Base-by-base conservation (phyloP, 139 green algal genomes). In the Marvania coccoides region DNA sequence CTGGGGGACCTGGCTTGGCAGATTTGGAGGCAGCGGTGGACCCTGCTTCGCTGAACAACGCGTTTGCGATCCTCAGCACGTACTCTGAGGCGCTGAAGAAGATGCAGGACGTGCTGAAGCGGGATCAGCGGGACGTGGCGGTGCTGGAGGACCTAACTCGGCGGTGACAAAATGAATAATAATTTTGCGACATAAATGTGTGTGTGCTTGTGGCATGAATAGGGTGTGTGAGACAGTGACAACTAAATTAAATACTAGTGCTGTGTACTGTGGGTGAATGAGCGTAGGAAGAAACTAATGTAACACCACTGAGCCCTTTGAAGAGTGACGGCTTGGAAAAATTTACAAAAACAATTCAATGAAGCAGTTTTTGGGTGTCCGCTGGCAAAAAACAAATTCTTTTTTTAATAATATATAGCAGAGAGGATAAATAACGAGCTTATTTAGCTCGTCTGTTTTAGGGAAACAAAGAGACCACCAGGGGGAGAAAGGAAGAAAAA, bases 61-160 rank as follows among this genome's bases (percentile, higher is more conserved):
- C 73, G 28, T 80, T 78, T 46, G 33, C 29, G 45, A 61, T 75
- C 23, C 47, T 74, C 2, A 45, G 6, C 0, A 42, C 72, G 40
- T 78, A 69, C n/a, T 61, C 40, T 19, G 54, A 74, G 40, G 69
- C 69, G 2, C 31, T 78, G 35, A 42, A 29, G 24, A 80, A 73
- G 45, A 45, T 74, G 33, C 30, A 56, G 24, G 65, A 68, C 3
- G 75, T 78, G 39, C 28, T 76, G 42, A 34, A 46, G 51, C 34
- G 55, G 39, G 57, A 72, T 13, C 42, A 60, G 15, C 54, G 75
- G 24, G 70, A 77, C 24, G 40, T 81, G 45, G 64, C 70, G n/a
- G 59, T 81, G 2, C 55, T 81, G 24, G 59, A 72, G 34, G 26
- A 40, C n/a, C 33, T 39, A 19, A n/a, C 48, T 57, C 7, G 30